These are phyloP conservation scores for Geranium incanum DNA, from an alignment of 441 rosid genomes.

Conservation along the genomic window DNA sequence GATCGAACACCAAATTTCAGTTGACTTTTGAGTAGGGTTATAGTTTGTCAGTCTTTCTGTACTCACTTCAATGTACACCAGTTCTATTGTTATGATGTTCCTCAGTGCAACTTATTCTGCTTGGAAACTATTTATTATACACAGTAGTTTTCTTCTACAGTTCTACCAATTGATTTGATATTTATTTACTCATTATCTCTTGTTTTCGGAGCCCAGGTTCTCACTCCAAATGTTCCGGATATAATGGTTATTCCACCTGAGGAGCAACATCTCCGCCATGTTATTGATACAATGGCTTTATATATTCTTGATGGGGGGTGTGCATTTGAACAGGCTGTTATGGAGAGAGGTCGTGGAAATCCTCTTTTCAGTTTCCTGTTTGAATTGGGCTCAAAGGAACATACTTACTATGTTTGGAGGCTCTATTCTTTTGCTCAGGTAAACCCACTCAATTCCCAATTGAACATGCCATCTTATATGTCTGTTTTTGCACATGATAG, in stretches of 20 bases:
- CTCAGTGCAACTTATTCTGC: too few relatives aligned
- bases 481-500: too few relatives aligned
- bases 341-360: conserved; percentile 99
- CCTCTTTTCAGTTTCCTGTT: conserved; percentile 84
- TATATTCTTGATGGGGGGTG: conserved; percentile 97
- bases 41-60: neutral
- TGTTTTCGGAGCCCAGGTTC: conserved; percentile 49
- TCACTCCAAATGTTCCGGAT: conserved; percentile 98
- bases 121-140: neutral
- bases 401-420: conserved; percentile 82
- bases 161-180: neutral
- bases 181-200: neutral
- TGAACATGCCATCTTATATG: neutral
- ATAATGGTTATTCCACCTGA: conserved; percentile 86
- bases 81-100: neutral
- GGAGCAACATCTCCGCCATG: conserved; percentile 76
- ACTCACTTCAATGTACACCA: neutral
- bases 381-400: conserved; percentile 93
- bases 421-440: conserved; percentile 80
- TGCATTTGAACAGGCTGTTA: conserved; percentile 97
- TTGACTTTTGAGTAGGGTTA: neutral
- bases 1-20: neutral
- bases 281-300: conserved; percentile 94
- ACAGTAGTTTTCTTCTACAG: neutral
- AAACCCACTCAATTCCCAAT: conserved; percentile 12